Evolutionary conservation across 225 moss, liverwort and hornwort genomes (phyloP).

Genomic region (Marchantia paleacea): DNA sequence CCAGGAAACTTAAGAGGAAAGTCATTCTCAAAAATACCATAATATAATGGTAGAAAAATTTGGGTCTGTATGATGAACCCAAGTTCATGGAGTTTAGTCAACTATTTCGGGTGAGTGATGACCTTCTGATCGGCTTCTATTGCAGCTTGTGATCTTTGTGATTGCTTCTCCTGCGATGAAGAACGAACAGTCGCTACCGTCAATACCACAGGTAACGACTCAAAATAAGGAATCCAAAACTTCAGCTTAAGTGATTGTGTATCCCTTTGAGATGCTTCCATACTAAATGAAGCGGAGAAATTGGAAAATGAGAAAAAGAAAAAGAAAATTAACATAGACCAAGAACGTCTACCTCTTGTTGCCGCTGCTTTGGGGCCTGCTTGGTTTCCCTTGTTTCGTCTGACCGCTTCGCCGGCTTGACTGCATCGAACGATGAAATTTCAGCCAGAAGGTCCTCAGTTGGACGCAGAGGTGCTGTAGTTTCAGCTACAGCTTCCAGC

Average conservation of each 20-base stretch:
- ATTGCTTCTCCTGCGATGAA: neutral
- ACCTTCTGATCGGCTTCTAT: neutral
- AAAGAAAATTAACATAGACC: neutral
- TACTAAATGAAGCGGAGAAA: neutral
- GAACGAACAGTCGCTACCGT: neutral
- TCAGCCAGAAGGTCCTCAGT: constrained; percentile 65
- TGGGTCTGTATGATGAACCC: neutral
- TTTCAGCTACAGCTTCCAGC: constrained; percentile 73
- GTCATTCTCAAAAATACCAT: neutral
- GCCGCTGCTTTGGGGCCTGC: constrained; percentile 5
- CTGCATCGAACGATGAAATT: constrained; percentile 9
- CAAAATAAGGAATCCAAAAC: neutral
- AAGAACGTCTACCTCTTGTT: constrained; percentile 23
- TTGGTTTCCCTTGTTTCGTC: neutral
- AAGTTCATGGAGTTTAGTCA: neutral
- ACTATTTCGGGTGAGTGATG: neutral
- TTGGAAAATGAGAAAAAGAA: too few species aligned
- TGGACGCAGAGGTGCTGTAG: constrained; percentile 58
- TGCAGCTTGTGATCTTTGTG: neutral
- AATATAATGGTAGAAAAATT: neutral
- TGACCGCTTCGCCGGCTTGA: constrained; percentile 1
- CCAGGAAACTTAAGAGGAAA: too few species aligned
- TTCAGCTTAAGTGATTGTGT: neutral
- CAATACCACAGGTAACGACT: neutral
- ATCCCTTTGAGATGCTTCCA: neutral